Evolutionary conservation across 352 stramenopile genomes (phyloP), one percentile per base, ranked within the genome.

Genomic region (Phytophthora pisi): DNA sequence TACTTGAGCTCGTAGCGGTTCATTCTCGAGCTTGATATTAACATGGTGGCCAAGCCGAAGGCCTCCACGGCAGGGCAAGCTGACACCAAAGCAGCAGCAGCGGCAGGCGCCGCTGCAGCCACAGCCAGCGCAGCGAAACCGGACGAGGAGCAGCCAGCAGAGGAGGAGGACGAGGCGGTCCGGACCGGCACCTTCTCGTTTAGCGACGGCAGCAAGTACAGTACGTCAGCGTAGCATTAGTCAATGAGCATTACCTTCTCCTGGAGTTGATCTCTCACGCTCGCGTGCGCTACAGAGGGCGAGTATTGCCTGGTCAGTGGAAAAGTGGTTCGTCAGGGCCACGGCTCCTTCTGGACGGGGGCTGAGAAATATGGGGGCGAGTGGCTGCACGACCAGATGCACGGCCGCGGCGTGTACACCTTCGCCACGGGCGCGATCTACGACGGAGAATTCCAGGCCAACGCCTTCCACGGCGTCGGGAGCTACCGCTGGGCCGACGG

Each of bases 361-460:
- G 81, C 82, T 0, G 86, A 94, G 74, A 73, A 59, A 55, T 94
- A 92, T 65, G 70, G 84, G 7, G 82, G 84, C 34, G 64, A 79
- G 34, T 95, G 84, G 84, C 64, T 80, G 9, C 70, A 75, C 8
- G 84, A 95, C 64, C 58, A 74, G 30, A 95, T 95, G 86, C 81
- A 92, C 52, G 84, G 86, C 43, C 68, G 59, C 4, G 86, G 87
- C 42, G 62, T 77, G 5, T 93, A 91, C 58, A 49, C 42, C 20
- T 94, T 94, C 38, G 89, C 86, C 16, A 88, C 84, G 8, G 84
- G 89, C 18, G 83, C 86, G 4, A 63, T 64, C 9, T 96, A 95
- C 61, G 81, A 95, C 66, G 89, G 89, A 50, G 79, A 86, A 45
- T 94, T 96, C 65, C 57, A 81, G 51, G 42, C 26, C 56, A 92